phyloP scores from a whole-genome alignment of 306 rosid species.

The Inga oerstediana region DNA sequence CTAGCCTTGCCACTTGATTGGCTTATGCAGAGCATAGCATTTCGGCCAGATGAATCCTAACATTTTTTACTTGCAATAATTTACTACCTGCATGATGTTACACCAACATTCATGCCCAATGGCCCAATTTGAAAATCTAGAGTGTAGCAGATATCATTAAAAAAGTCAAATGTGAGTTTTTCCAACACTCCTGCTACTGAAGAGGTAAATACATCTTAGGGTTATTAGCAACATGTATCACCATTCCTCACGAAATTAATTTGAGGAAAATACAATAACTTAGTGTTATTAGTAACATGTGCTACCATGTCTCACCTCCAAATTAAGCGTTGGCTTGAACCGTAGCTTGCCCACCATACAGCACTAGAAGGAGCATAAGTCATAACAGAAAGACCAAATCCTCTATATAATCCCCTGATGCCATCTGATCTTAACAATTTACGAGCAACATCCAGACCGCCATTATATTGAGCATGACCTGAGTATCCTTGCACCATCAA shows the following conservation, averaged over 20 bases:
- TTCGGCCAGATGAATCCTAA: constrained; percentile 13
- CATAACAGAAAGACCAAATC: constrained; percentile 88
- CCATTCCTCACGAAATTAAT: constrained; percentile 69
- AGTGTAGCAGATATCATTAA: neutral
- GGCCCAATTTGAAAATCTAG: neutral
- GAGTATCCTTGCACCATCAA: constrained; percentile 97
- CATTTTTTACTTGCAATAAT: constrained; percentile 15
- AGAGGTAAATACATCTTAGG: constrained; percentile 6
- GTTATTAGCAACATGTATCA: constrained; percentile 32
- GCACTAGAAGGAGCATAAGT: constrained; percentile 93
- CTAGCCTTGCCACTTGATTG: constrained; percentile 17
- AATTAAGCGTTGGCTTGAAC: constrained; percentile 83
- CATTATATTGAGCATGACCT: constrained; percentile 72
- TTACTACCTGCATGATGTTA: constrained; percentile 7
- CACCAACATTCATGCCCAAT: constrained; percentile 9
- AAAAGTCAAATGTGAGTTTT: neutral
- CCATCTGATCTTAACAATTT: constrained; percentile 69
- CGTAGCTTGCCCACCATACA: constrained; percentile 98
- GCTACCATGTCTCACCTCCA: constrained; percentile 87
- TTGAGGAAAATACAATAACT: neutral
- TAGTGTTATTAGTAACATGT: constrained; percentile 18
- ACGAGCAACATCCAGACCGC: constrained; percentile 88
- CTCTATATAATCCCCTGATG: constrained; percentile 80
- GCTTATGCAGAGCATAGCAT: neutral
- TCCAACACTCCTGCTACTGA: constrained; percentile 21